Conservation (phyloP, 2,329 filamentous ascomycete species). For the Talaromyces sp. region DNA sequence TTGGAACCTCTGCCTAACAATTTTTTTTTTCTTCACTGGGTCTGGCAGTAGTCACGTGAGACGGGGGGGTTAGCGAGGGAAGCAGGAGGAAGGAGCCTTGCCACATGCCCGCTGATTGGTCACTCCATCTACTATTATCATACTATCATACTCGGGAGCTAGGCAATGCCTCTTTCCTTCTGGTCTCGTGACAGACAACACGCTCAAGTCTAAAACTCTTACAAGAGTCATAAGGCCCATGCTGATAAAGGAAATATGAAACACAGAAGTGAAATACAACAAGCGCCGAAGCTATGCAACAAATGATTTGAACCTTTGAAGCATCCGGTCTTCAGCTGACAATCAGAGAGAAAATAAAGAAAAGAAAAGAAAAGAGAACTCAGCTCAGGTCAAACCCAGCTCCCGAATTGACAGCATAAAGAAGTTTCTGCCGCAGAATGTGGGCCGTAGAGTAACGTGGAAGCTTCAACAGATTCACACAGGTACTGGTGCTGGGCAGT, state of each 20-base stretch:
- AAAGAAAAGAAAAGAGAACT: slow-evolving; percentile 11
- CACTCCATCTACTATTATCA: slow-evolving; percentile 6
- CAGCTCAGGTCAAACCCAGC: slow-evolving; percentile 79
- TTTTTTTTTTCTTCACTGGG: slow-evolving; percentile 15
- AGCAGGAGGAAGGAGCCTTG: neutral
- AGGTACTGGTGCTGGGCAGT: slow-evolving; percentile 90
- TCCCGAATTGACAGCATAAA: slow-evolving; percentile 85
- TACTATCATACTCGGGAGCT: too few relatives aligned
- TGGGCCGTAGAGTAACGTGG: slow-evolving; percentile 69
- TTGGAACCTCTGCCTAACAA: neutral
- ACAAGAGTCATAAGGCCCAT: neutral
- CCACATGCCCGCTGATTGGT: neutral
- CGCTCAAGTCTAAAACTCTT: neutral
- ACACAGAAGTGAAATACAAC: slow-evolving; percentile 16
- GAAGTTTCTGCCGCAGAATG: slow-evolving; percentile 69
- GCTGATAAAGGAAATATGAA: neutral
- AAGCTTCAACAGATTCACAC: slow-evolving; percentile 89
- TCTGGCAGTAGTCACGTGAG: slow-evolving; percentile 8
- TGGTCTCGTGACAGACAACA: neutral
- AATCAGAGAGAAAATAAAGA: neutral
- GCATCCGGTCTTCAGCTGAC: neutral
- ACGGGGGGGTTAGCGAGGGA: slow-evolving; percentile 15
- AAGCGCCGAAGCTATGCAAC: slow-evolving; percentile 33
- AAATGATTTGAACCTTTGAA: slow-evolving; percentile 10
- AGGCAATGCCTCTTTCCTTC: neutral